Conservation (phyloP, 306 rosid genomes). For the Canavalia gladiata region DNA sequence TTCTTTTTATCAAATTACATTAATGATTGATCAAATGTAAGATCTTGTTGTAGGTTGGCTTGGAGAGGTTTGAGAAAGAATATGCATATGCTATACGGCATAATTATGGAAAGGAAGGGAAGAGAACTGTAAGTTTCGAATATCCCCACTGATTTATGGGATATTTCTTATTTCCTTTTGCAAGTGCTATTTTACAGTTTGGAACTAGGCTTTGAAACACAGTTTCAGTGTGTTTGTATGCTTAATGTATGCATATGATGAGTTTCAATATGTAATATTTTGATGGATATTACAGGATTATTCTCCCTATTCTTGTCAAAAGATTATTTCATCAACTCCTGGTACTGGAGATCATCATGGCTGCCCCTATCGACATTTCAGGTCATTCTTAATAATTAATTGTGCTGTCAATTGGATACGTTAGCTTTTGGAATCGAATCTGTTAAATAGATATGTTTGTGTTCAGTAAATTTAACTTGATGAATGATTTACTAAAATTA, state of each 20-base stretch:
- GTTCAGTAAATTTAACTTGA: constrained; percentile 25
- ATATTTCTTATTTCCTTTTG: neutral
- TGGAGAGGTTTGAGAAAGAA: constrained; percentile 94
- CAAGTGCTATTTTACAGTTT: constrained; percentile 26
- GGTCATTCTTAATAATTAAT: constrained; percentile 55
- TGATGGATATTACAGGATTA: constrained; percentile 74
- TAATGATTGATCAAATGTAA: constrained; percentile 36
- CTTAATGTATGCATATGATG: constrained; percentile 34
- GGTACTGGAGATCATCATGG: constrained; percentile 98
- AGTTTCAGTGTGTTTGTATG: constrained; percentile 34
- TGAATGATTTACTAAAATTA: constrained; percentile 18
- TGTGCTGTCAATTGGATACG: constrained; percentile 18
- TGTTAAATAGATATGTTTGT: constrained; percentile 10
- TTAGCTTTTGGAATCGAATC: constrained; percentile 24
- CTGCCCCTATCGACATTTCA: constrained; percentile 98
- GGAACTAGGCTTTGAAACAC: constrained; percentile 22
- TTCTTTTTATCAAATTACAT: constrained; percentile 36
- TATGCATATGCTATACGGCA: constrained; percentile 87
- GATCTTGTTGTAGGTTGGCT: constrained; percentile 74
- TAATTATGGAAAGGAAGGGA: constrained; percentile 94
- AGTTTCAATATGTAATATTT: constrained; percentile 43
- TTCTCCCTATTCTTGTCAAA: constrained; percentile 89
- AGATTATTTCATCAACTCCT: constrained; percentile 83
- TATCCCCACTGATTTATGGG: constrained; percentile 26
- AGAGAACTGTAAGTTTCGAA: constrained; percentile 80